phyloP scores from a whole-genome alignment of 2,329 filamentous ascomycete genomes.

The Amauroascus niger region DNA sequence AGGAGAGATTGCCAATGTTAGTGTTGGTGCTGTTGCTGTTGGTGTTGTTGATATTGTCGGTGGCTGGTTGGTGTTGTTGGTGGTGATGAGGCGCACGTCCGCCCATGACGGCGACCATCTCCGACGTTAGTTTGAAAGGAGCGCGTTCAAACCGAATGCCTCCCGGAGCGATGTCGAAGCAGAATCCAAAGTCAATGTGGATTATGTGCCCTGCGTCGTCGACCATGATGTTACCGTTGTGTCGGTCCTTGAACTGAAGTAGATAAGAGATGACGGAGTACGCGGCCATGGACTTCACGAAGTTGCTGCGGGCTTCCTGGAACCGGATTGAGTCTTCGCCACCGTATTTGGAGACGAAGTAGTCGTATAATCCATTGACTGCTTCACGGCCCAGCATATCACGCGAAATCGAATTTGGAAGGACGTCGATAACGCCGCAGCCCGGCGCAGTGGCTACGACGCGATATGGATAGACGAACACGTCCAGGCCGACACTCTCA shows the following conservation, averaged over 20 bases:
- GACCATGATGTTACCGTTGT: constrained; percentile 99
- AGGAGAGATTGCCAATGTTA: constrained; percentile 19
- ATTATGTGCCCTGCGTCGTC: constrained; percentile 95
- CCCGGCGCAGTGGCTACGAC: constrained; percentile 95
- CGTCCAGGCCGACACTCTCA: constrained; percentile 84
- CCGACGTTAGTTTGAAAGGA: constrained; percentile 92
- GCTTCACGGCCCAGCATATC: constrained; percentile 98
- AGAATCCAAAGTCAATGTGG: constrained; percentile 98
- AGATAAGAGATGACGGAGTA: constrained; percentile 96
- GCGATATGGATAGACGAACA: constrained; percentile 93
- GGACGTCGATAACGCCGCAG: constrained; percentile 94
- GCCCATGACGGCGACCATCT: constrained; percentile 99
- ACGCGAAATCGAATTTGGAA: constrained; percentile 94
- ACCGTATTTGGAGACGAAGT: constrained; percentile 94
- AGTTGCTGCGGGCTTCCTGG: constrained; percentile 90
- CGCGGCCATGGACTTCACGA: constrained; percentile 98
- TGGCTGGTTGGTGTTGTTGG: no score
- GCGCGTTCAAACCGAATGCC: constrained; percentile 96
- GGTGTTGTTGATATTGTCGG: no score
- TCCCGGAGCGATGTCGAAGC: constrained; percentile 95
- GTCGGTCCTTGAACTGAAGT: constrained; percentile 96
- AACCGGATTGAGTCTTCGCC: constrained; percentile 91
- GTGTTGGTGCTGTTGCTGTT: no score
- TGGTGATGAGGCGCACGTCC: constrained; percentile 29
- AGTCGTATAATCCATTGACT: constrained; percentile 96